These are phyloP conservation scores for Bacterosira constricta DNA, from an alignment of 108 stramenopile species.

Conservation along the genomic window DNA sequence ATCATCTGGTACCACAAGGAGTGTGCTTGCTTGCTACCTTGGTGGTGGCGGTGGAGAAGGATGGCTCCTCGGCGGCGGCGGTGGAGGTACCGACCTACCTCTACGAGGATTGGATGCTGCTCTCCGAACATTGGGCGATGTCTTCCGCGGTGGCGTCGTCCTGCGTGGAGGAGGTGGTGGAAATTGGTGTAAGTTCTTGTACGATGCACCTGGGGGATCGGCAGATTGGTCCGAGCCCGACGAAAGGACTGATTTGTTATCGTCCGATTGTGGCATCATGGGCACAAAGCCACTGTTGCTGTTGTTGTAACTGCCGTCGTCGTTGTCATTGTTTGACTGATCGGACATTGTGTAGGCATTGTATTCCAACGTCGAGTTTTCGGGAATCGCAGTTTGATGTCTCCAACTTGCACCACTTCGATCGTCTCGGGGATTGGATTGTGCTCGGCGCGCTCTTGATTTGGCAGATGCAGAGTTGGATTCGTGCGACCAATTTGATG, in stretches of 20 bases:
- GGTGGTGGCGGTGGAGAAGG: slow-evolving; percentile 4
- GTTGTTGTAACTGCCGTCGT: not conserved
- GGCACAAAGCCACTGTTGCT: not conserved
- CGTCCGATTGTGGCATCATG: not conserved
- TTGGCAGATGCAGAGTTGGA: not conserved
- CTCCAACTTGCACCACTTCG: not conserved
- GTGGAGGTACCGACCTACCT: slow-evolving; percentile 10
- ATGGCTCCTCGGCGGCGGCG: slow-evolving; percentile 19
- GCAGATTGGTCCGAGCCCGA: slow-evolving; percentile 32
- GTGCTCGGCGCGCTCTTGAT: slow-evolving; percentile 5
- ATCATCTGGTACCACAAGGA: too few relatives aligned
- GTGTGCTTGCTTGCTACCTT: too few relatives aligned
- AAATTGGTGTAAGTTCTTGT: slow-evolving; percentile 4
- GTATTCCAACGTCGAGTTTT: slow-evolving; percentile 16
- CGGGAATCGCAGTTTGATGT: slow-evolving; percentile 9
- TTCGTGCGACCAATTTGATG: too few relatives aligned
- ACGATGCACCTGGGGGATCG: slow-evolving; percentile 50
- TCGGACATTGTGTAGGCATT: slow-evolving; percentile 1
- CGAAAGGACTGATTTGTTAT: slow-evolving; percentile 31
- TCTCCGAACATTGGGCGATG: slow-evolving; percentile 4
- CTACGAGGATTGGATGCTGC: slow-evolving; percentile 7
- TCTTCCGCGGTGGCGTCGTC: slow-evolving; percentile 11
- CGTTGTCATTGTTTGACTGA: not conserved
- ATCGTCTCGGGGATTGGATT: slow-evolving; percentile 24
- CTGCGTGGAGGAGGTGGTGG: slow-evolving; percentile 9